phyloP scores from a whole-genome alignment of 2,329 filamentous ascomycete genomes.

The Didymella keratinophila region DNA sequence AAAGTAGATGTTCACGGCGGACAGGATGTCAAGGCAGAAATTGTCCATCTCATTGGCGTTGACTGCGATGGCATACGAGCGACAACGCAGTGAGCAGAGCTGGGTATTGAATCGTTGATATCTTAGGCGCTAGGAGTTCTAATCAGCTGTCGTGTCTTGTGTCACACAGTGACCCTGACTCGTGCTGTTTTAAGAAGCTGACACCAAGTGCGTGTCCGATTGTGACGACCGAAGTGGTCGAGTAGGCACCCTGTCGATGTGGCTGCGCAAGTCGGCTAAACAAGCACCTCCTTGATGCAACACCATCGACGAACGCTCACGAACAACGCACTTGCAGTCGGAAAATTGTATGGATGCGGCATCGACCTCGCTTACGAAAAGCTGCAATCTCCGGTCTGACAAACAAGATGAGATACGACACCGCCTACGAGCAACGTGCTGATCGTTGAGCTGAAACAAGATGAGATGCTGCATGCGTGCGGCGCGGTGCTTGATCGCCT shows the following conservation, averaged over 20 bases:
- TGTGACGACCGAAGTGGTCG: background rate
- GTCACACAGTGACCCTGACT: background rate
- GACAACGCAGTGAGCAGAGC: background rate
- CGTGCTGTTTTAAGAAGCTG: background rate
- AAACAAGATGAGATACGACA: slow-evolving; percentile 2
- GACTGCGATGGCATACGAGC: background rate
- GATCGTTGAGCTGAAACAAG: slow-evolving; percentile 1
- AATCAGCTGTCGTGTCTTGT: background rate
- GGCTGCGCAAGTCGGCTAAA: background rate
- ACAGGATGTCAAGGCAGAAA: background rate
- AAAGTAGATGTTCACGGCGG: background rate
- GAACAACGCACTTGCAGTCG: background rate
- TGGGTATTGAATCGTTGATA: background rate
- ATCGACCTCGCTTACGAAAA: background rate
- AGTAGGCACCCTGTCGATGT: background rate
- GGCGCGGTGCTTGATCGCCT: background rate
- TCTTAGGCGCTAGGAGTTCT: background rate
- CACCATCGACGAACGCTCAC: no score
- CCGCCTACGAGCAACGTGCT: background rate
- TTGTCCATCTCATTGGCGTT: background rate
- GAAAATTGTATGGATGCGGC: background rate
- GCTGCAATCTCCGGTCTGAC: background rate
- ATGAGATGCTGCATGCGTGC: slow-evolving; percentile 2
- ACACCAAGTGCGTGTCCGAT: background rate
- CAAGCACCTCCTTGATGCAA: background rate